Evolutionary conservation across 2,329 filamentous ascomycete species (phyloP).

Genomic region (Septoria linicola): DNA sequence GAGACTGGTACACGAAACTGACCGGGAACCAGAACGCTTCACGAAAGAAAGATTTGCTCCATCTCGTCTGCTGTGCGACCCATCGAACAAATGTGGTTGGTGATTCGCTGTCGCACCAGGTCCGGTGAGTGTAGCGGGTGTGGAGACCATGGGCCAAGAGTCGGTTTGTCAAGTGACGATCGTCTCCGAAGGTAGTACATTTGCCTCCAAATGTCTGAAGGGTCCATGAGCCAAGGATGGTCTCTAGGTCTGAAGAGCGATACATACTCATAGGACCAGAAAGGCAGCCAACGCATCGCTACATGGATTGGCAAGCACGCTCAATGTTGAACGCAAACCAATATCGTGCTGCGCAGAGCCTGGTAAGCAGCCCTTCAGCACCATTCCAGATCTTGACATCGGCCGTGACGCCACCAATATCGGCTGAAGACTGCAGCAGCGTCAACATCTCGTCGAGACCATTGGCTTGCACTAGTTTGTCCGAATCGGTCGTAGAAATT

Average conservation of each 20-base stretch:
- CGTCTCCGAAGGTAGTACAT: conserved; percentile 4
- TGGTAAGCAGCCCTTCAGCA: conserved; percentile 10
- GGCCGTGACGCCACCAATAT: conserved; percentile 12
- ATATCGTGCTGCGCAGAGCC: conserved; percentile 12
- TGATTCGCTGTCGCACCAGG: conserved; percentile 14
- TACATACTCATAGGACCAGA: conserved; percentile 11
- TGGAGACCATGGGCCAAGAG: conserved; percentile 4
- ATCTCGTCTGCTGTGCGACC: conserved; percentile 12
- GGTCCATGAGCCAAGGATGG: conserved; percentile 6
- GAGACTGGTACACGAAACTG: conserved; percentile 6
- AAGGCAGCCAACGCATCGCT: conserved; percentile 10
- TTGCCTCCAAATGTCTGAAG: conserved; percentile 10
- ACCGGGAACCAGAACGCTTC: conserved; percentile 9
- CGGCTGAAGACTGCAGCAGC: background rate
- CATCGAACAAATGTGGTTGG: conserved; percentile 12
- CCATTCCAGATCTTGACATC: conserved; percentile 15
- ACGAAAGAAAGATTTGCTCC: conserved; percentile 14
- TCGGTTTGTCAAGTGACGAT: conserved; percentile 10
- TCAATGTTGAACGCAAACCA: conserved; percentile 14
- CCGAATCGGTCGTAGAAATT: conserved; percentile 8
- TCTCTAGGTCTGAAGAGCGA: conserved; percentile 10
- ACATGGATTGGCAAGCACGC: conserved; percentile 9
- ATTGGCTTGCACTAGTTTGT: conserved; percentile 2
- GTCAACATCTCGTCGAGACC: conserved; percentile 7
- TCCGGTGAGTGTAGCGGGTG: conserved; percentile 10